A percentile compares a stretch with the other conserved stretches of the same genome.
phyloP scores from a whole-genome alignment of 2,329 filamentous ascomycete species.

The Didymella pomorum region DNA sequence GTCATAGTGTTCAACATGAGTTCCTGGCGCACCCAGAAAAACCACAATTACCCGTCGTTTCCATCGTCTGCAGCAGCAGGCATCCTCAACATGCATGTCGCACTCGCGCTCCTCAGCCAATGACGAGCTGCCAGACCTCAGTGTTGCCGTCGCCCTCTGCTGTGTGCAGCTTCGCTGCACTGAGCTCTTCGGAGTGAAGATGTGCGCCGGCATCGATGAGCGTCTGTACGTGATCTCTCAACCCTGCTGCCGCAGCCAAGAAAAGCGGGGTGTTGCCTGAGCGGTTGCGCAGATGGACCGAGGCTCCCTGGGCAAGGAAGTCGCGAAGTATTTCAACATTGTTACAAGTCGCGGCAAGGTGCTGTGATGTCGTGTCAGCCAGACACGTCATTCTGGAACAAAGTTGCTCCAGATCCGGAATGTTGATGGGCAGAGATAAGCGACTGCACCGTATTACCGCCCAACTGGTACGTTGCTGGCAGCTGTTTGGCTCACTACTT shows the following conservation, averaged over 20 bases:
- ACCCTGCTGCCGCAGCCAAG: conserved; percentile 65
- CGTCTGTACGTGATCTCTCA: conserved; percentile 62
- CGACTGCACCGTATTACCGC: conserved; percentile 32
- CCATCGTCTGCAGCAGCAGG: conserved; percentile 17
- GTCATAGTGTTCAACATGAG: conserved; percentile 24
- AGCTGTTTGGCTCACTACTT: conserved; percentile 34
- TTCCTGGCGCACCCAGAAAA: conserved; percentile 32
- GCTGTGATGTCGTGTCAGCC: conserved; percentile 48
- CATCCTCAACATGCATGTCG: conserved; percentile 14
- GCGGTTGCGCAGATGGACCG: conserved; percentile 67
- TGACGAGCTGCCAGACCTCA: conserved; percentile 44
- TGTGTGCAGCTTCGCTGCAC: conserved; percentile 58
- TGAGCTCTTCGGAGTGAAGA: conserved; percentile 65
- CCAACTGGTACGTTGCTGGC: conserved; percentile 27
- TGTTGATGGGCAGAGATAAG: conserved; percentile 42
- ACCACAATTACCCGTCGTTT: conserved; percentile 42
- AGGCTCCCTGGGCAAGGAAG: conserved; percentile 64
- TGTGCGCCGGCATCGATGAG: conserved; percentile 66
- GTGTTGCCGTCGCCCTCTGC: conserved; percentile 45
- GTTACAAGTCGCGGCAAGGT: conserved; percentile 65
- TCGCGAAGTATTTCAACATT: conserved; percentile 63
- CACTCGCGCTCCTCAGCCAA: conserved; percentile 37
- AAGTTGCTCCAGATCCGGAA: conserved; percentile 35
- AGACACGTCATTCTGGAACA: conserved; percentile 35
- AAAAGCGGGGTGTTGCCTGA: conserved; percentile 66